Conservation (phyloP, 2,329 filamentous ascomycete genomes). For the Pseudopithomyces maydicus region DNA sequence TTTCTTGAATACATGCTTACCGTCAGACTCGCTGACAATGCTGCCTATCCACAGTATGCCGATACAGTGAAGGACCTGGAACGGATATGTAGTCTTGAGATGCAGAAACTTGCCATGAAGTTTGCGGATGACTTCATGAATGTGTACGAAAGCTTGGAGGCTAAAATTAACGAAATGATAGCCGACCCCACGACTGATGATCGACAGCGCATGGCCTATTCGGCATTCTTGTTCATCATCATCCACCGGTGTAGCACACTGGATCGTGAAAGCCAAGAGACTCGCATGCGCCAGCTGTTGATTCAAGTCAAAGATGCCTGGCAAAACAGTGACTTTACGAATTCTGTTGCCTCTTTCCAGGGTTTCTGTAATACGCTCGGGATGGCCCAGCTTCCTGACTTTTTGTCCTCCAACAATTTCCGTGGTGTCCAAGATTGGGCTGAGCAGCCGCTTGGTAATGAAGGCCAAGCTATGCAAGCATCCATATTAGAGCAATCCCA, state of each 20-base stretch:
- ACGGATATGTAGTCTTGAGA: constrained; percentile 79
- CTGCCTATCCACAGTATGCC: constrained; percentile 74
- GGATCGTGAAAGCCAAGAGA: constrained; percentile 70
- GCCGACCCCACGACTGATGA: constrained; percentile 75
- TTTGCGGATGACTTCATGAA: constrained; percentile 89
- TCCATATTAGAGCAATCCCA: constrained; percentile 78
- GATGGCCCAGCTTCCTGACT: constrained; percentile 79
- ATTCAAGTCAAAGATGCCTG: constrained; percentile 82
- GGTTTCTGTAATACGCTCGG: constrained; percentile 81
- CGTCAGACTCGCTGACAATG: constrained; percentile 75
- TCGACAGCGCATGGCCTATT: constrained; percentile 82
- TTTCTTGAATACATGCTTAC: constrained; percentile 90
- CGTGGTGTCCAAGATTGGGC: constrained; percentile 85
- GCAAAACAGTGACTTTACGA: constrained; percentile 72
- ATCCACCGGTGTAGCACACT: constrained; percentile 83
- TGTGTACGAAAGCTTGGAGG: constrained; percentile 86
- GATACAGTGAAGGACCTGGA: constrained; percentile 92
- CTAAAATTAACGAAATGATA: constrained; percentile 80
- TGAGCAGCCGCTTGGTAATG: constrained; percentile 72
- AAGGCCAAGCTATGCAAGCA: constrained; percentile 78
- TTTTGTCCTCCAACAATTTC: constrained; percentile 74
- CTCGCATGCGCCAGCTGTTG: constrained; percentile 76
- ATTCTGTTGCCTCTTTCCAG: constrained; percentile 73
- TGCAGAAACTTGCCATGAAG: constrained; percentile 85
- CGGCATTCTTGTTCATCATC: constrained; percentile 91